These are phyloP conservation scores for Alternaria postmessia DNA, from an alignment of 2,329 filamentous ascomycete genomes.

Conservation along the genomic window DNA sequence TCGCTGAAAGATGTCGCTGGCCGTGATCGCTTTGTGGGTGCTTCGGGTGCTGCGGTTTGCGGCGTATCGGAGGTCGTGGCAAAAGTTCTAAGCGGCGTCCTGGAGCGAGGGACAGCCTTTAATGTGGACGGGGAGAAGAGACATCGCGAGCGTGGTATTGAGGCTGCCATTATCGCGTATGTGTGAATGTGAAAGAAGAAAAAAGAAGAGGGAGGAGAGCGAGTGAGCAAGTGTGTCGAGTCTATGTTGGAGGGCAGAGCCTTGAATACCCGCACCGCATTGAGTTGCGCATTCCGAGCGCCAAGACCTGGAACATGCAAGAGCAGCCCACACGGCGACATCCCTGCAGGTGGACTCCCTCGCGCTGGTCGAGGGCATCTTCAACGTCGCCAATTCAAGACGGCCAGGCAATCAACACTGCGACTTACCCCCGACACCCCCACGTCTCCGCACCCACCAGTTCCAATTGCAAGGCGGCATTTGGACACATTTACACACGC, in stretches of 20 bases:
- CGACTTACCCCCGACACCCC: constrained; percentile 6
- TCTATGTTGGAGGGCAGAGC: constrained; percentile 10
- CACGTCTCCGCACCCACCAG: constrained; percentile 2
- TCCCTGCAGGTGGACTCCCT: constrained; percentile 39
- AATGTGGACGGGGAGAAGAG: constrained; percentile 34
- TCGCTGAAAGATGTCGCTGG: constrained; percentile 66
- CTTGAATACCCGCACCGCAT: constrained; percentile 26
- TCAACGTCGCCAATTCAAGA: constrained; percentile 47
- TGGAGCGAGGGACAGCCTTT: constrained; percentile 26
- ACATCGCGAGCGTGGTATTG: constrained; percentile 45
- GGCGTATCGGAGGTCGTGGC: constrained; percentile 45
- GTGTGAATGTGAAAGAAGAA: not conserved
- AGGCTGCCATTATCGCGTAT: constrained; percentile 38
- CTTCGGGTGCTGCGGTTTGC: constrained; percentile 26
- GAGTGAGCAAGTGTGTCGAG: constrained; percentile 10
- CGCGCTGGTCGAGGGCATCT: constrained; percentile 38
- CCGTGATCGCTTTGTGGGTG: constrained; percentile 46
- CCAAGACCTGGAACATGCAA: constrained; percentile 17
- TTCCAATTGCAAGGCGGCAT: constrained; percentile 19
- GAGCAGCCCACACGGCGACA: constrained; percentile 44
- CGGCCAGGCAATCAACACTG: constrained; percentile 21
- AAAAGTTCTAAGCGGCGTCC: constrained; percentile 37
- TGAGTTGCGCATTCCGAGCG: constrained; percentile 13
- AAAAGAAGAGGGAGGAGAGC: not conserved
- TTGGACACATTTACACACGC: constrained; percentile 15